These are phyloP conservation scores for Sporobolomyces roseus DNA, from an alignment of 768 basidiomycete species.

Conservation along the genomic window DNA sequence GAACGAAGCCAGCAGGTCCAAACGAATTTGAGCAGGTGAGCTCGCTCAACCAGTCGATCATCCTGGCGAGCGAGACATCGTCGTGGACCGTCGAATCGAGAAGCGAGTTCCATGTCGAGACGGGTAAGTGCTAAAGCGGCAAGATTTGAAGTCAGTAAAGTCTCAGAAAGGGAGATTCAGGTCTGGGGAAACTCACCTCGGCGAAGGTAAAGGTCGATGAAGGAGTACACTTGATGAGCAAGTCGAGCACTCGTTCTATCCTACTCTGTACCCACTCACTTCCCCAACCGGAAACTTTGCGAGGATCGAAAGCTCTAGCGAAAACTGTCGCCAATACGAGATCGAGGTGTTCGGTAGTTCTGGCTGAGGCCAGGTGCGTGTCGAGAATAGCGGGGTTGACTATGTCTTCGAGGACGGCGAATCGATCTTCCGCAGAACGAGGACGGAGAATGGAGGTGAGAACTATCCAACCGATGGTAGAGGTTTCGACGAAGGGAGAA, in stretches of 20 bases:
- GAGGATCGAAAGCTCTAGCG: conserved; percentile 1
- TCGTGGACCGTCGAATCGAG: too few species aligned
- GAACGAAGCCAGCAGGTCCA: background rate
- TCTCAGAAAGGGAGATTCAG: too few species aligned
- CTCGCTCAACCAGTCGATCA: too few species aligned
- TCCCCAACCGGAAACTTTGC: conserved; percentile 14
- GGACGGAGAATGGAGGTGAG: conserved; percentile 22
- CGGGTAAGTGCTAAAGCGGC: too few species aligned
- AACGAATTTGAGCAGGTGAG: background rate
- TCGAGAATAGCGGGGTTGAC: conserved; percentile 35
- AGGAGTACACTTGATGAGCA: background rate
- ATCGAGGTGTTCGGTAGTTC: conserved; percentile 5
- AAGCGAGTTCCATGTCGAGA: too few species aligned
- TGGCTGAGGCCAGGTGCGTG: conserved; percentile 6
- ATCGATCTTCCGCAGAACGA: background rate
- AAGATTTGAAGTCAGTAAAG: too few species aligned
- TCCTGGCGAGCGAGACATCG: too few species aligned
- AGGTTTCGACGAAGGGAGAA: background rate
- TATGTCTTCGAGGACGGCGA: conserved; percentile 26
- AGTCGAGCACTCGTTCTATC: background rate
- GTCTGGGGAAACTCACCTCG: too few species aligned
- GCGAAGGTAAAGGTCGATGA: too few species aligned
- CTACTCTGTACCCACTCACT: conserved; percentile 11
- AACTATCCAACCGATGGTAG: conserved; percentile 12
- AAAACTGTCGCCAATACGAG: conserved; percentile 4